Evolutionary conservation across 257 asterid species (phyloP), one percentile per base, ranked within the genome.

Genomic region (Fraxinus americana): DNA sequence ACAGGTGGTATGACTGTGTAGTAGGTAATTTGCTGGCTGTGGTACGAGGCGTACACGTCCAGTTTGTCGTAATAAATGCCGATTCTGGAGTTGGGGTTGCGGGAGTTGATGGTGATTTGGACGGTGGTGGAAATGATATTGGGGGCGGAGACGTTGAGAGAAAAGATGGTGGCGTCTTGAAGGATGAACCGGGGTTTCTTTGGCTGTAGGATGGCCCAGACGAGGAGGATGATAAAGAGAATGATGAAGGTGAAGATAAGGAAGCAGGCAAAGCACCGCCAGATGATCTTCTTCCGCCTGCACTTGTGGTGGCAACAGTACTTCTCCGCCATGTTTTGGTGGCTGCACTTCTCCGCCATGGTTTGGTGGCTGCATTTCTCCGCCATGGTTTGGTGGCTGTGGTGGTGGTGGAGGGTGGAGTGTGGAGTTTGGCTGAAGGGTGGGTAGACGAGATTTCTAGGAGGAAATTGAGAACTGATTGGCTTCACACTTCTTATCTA

Each of bases 151-250:
- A 93, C 94, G 85, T 87, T 89, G 85, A 93, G 90, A 83, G 74
- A 45, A 85, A 90, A 96, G 88, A 96, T 85, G 80, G 99, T 96
- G 78, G 97, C 97, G 89, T 96, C 99, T 70, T 96, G 94, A 89
- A 96, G 96, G 77, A 71, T 75, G 83, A 96, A 96, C 5, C 92
- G 86, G 23, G 99, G 98, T 57, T 90, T 93, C 21, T 79, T 85
- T 25, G 99, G 99, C 72, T 92, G 96, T 30, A 96, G 92, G 3
- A 90, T 43, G 34, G 97, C 97, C 98, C 98, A 93, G 0, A 81
- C 52, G 21, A 93, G 14, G 78, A 96, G 97, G 87, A 92, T 4
- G 2, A 80, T 4, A 9, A 93, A 1, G 4, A 93, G 91, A 81
- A 86, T 1, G 74, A 93, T 54, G 92, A 95, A 87, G 79, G 0